phyloP scores from a whole-genome alignment of 768 basidiomycete genomes.

The Calocybe indica region DNA sequence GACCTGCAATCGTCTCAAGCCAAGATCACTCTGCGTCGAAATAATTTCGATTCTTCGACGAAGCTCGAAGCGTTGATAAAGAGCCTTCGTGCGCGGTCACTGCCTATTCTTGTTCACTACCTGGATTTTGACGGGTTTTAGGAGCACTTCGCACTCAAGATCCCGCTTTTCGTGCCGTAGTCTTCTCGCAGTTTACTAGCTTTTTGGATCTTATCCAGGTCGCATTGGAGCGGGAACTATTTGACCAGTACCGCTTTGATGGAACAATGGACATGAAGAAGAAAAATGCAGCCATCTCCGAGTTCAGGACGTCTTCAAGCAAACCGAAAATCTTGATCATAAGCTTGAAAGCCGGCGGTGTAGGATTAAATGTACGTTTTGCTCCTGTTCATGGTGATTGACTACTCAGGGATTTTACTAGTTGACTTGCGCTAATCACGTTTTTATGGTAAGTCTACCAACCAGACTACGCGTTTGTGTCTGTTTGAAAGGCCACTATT shows the following conservation, averaged over 20 bases:
- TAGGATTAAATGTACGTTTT: slow-evolving; percentile 71
- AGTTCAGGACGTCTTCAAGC: slow-evolving; percentile 65
- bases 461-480: background rate
- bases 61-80: slow-evolving; percentile 82
- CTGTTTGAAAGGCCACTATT: background rate
- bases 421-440: slow-evolving; percentile 79
- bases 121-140: slow-evolving; percentile 13
- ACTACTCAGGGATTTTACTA: slow-evolving; percentile 15
- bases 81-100: slow-evolving; percentile 51
- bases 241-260: slow-evolving; percentile 79
- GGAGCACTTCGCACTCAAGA: slow-evolving; percentile 65
- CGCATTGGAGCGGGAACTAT: slow-evolving; percentile 60
- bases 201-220: slow-evolving; percentile 80
- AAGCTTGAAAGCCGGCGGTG: slow-evolving; percentile 87
- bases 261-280: slow-evolving; percentile 89
- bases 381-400: slow-evolving; percentile 1
- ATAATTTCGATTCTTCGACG: slow-evolving; percentile 85
- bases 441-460: slow-evolving; percentile 63
- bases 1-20: slow-evolving; percentile 32
- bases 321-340: slow-evolving; percentile 74
- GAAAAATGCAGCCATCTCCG: slow-evolving; percentile 65
- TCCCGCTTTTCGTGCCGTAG: slow-evolving; percentile 74
- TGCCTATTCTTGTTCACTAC: too few relatives aligned
- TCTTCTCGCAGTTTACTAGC: slow-evolving; percentile 88
- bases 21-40: slow-evolving; percentile 58